Conservation (phyloP, 805 yeast genomes). For the Candida germanica region DNA sequence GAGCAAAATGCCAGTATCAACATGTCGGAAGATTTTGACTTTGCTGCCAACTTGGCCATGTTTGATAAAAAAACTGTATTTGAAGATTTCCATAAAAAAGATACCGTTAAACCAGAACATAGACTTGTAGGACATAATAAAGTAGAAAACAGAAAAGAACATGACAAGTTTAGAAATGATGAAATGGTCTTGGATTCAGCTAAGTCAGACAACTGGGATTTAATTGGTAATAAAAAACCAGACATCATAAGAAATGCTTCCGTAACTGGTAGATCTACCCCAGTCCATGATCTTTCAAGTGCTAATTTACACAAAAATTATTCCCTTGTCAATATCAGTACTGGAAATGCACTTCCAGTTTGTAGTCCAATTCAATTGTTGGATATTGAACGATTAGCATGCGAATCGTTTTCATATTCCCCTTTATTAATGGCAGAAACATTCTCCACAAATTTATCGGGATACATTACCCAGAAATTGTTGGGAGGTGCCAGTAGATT, state of each 20-base stretch:
- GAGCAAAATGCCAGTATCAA: constrained; percentile 6
- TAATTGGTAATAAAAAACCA: constrained; percentile 23
- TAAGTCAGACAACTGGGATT: constrained; percentile 54
- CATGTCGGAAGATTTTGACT: constrained; percentile 65
- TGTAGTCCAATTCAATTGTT: constrained; percentile 77
- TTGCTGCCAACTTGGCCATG: constrained; percentile 73
- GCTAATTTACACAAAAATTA: constrained; percentile 12
- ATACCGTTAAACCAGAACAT: constrained; percentile 54
- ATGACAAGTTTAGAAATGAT: constrained; percentile 56
- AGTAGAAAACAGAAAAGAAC: constrained; percentile 23
- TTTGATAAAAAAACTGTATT: constrained; percentile 81
- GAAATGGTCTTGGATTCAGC: constrained; percentile 65
- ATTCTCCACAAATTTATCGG: constrained; percentile 64
- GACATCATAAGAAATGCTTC: constrained; percentile 11
- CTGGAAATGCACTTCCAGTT: constrained; percentile 44
- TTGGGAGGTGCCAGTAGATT: constrained; percentile 70
- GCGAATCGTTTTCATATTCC: constrained; percentile 49
- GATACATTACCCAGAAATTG: constrained; percentile 49
- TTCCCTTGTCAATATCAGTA: constrained; percentile 19
- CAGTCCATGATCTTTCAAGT: constrained; percentile 11
- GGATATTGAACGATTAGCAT: constrained; percentile 64
- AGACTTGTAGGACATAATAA: constrained; percentile 78
- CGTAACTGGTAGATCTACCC: constrained; percentile 16
- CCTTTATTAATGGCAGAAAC: constrained; percentile 54
- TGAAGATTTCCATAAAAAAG: constrained; percentile 67